A percentile compares a stretch with the other conserved stretches of the same genome.
phyloP scores from a whole-genome alignment of 768 basidiomycete genomes.

The Phlebiopsis gigantea region DNA sequence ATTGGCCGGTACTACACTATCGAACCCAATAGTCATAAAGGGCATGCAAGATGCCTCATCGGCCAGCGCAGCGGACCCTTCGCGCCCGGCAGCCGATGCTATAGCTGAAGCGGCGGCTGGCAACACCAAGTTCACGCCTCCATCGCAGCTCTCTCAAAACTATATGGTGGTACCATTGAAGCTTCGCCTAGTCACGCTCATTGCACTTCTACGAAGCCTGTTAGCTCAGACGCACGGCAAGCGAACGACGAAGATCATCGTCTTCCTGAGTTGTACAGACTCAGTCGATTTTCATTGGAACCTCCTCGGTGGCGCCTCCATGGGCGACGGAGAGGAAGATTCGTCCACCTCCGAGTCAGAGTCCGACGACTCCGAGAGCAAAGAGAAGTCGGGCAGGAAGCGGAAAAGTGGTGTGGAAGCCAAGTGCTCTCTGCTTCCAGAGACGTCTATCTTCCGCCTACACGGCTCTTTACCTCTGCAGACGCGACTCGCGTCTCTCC shows the following conservation, averaged over 20 bases:
- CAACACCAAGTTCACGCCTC: constrained; percentile 78
- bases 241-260: constrained; percentile 72
- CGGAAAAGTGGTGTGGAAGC: constrained; percentile 37
- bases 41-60: constrained; percentile 47
- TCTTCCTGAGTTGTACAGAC: constrained; percentile 96
- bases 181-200: constrained; percentile 85
- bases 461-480: constrained; percentile 88
- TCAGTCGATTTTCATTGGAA: constrained; percentile 98
- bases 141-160: constrained; percentile 89
- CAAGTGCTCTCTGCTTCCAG: constrained; percentile 73
- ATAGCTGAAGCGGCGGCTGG: constrained; percentile 18
- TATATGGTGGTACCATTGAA: constrained; percentile 89
- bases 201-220: constrained; percentile 46
- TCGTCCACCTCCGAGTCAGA: constrained; percentile 9
- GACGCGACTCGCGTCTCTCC: constrained; percentile 78
- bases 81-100: constrained; percentile 4
- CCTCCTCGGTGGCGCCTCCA: constrained; percentile 65
- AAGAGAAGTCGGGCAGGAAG: constrained; percentile 16
- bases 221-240: constrained; percentile 39
- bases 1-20: constrained; percentile 77
- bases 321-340: constrained; percentile 41
- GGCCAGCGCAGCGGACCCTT: constrained; percentile 15
- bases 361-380: constrained; percentile 18
- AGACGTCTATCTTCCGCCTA: constrained; percentile 77
- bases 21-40: constrained; percentile 80